Conservation (phyloP, 257 asterid genomes). For the Ilex asprella region DNA sequence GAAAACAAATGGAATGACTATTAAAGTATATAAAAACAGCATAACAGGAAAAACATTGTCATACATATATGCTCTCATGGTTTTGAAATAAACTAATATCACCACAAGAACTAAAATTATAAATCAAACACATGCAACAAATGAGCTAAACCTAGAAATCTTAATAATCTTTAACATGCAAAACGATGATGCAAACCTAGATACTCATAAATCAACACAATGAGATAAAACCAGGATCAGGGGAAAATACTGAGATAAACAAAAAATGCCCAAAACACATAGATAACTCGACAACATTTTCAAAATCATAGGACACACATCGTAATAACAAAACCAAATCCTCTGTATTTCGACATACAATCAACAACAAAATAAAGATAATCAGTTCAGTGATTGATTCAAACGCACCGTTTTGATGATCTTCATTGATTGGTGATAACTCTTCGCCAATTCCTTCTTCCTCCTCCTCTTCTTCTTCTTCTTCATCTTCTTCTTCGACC, state of each 20-base stretch:
- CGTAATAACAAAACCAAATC: neutral
- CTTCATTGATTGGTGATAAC: slow-evolving; percentile 22
- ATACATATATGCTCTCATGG: too few species aligned
- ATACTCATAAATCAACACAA: too few species aligned
- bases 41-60: too few species aligned
- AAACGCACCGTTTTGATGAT: slow-evolving; percentile 36
- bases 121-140: too few species aligned
- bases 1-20: too few species aligned
- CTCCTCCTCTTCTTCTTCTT: slow-evolving; percentile 5
- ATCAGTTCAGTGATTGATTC: neutral
- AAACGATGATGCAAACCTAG: too few species aligned
- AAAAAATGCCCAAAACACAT: neutral
- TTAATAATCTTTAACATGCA: too few species aligned
- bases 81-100: too few species aligned
- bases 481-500: slow-evolving; percentile 1
- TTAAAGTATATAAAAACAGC: too few species aligned
- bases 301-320: neutral
- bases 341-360: neutral
- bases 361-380: neutral
- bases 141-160: too few species aligned
- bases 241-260: neutral
- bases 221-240: too few species aligned
- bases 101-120: too few species aligned
- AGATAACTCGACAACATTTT: neutral
- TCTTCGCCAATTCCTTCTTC: slow-evolving; percentile 27